A percentile compares a stretch with the other conserved stretches of the same genome.
phyloP scores from a whole-genome alignment of 2,329 filamentous ascomycete species.

The Ustilaginoidea virens region DNA sequence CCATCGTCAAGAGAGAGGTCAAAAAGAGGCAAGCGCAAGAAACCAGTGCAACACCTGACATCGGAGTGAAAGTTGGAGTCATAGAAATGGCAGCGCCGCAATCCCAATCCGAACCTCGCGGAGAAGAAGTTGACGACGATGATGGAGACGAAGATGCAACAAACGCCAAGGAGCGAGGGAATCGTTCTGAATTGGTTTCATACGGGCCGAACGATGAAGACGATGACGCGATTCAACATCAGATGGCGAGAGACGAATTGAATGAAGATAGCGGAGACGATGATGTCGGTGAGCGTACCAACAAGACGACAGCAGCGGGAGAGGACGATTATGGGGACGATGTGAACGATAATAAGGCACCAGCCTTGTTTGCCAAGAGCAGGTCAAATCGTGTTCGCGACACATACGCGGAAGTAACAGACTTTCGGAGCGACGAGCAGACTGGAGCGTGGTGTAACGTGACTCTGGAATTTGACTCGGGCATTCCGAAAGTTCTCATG shows the following conservation, averaged over 20 bases:
- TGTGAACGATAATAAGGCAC: too few species aligned
- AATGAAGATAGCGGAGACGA: constrained; percentile 25
- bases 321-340: neutral
- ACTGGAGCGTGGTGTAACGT: constrained; percentile 63
- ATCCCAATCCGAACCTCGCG: constrained; percentile 1
- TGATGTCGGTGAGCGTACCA: neutral
- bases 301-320: neutral
- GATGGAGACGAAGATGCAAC: constrained; percentile 46
- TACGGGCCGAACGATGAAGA: constrained; percentile 91
- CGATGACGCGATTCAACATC: constrained; percentile 58
- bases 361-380: neutral
- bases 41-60: constrained; percentile 59
- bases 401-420: constrained; percentile 49
- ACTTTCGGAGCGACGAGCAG: constrained; percentile 66
- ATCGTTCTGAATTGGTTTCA: constrained; percentile 67
- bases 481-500: constrained; percentile 82
- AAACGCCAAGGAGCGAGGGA: constrained; percentile 56
- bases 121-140: constrained; percentile 17
- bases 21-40: constrained; percentile 59
- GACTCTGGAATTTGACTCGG: constrained; percentile 66
- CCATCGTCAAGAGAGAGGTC: constrained; percentile 59
- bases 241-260: constrained; percentile 41
- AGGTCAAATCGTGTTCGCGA: constrained; percentile 44
- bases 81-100: constrained; percentile 32
- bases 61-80: constrained; percentile 40